phyloP scores from a whole-genome alignment of 177 flowering plant genomes.

The Vitis hybrid region DNA sequence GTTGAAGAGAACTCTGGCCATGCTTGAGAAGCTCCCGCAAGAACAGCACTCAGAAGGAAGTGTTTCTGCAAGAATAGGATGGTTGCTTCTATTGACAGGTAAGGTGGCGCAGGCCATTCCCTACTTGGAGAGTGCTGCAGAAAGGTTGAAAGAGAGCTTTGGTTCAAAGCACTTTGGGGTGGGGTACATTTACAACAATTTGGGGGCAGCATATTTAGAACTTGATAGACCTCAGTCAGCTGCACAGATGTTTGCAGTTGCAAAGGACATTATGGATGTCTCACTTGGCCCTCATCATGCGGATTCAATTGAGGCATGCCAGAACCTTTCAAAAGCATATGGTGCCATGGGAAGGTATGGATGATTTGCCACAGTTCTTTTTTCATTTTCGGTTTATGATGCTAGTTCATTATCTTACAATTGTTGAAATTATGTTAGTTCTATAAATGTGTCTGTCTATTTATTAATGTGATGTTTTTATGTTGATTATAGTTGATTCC shows the following conservation, averaged over 20 bases:
- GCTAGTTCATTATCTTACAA: background rate
- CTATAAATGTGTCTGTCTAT: background rate
- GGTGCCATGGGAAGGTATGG: conserved; percentile 69
- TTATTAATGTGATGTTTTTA: background rate
- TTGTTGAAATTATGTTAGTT: background rate
- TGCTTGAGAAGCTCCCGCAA: conserved; percentile 81
- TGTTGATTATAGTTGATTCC: background rate
- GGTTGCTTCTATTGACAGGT: conserved; percentile 79
- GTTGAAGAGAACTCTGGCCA: conserved; percentile 58
- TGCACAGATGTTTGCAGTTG: conserved; percentile 91
- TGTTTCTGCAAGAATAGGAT: conserved; percentile 74
- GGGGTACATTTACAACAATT: conserved; percentile 87
- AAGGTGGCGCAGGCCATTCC: conserved; percentile 80
- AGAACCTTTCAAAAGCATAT: conserved; percentile 91
- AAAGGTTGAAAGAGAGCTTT: conserved; percentile 79
- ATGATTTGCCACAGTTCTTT: conserved; percentile 1
- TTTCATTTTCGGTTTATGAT: background rate
- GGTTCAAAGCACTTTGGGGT: conserved; percentile 91
- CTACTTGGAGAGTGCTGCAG: conserved; percentile 85
- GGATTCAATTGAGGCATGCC: conserved; percentile 85
- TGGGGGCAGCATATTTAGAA: conserved; percentile 94
- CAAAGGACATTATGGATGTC: conserved; percentile 91
- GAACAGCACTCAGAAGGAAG: conserved; percentile 85
- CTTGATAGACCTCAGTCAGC: conserved; percentile 87
- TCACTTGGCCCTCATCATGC: conserved; percentile 87